Conservation (phyloP, 495 filamentous ascomycete genomes). For the Friedmanniomyces simplex region DNA sequence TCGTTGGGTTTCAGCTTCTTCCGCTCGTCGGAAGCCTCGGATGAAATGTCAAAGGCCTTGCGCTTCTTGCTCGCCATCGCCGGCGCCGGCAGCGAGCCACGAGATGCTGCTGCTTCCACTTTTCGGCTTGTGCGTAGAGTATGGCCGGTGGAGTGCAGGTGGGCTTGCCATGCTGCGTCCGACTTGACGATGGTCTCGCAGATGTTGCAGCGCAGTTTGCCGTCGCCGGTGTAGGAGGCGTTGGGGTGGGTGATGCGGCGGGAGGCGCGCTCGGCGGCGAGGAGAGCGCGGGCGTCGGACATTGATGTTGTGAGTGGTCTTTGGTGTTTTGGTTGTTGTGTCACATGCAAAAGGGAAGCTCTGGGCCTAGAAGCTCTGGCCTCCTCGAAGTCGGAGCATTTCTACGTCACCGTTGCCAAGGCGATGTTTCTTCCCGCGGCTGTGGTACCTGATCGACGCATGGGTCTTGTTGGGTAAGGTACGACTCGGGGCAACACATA, state of each 20-base stretch:
- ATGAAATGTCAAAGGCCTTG: constrained; percentile 23
- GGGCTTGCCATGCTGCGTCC: constrained; percentile 50
- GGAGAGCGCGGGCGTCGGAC: constrained; percentile 74
- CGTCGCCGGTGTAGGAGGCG: constrained; percentile 49
- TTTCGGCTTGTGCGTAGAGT: constrained; percentile 13
- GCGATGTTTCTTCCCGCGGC: too few relatives aligned
- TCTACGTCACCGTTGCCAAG: too few relatives aligned
- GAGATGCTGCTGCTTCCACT: constrained; percentile 17
- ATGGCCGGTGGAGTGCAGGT: constrained; percentile 43
- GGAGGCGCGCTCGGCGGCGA: constrained; percentile 69
- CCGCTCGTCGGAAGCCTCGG: neutral
- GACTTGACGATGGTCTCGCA: constrained; percentile 52
- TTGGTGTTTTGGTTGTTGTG: too few relatives aligned
- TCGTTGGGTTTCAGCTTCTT: neutral
- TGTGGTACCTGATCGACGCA: neutral
- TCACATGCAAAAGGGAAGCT: too few relatives aligned
- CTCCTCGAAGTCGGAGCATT: too few relatives aligned
- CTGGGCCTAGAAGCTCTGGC: too few relatives aligned
- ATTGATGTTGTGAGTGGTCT: constrained; percentile 34
- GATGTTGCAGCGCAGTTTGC: constrained; percentile 48
- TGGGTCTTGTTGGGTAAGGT: too few relatives aligned
- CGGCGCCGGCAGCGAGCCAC: constrained; percentile 27
- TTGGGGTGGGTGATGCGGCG: constrained; percentile 61
- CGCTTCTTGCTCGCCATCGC: constrained; percentile 31
- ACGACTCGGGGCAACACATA: too few relatives aligned